Evolutionary conservation across 768 basidiomycete species (phyloP).

Genomic region (Porpolomopsis calyptriformis): DNA sequence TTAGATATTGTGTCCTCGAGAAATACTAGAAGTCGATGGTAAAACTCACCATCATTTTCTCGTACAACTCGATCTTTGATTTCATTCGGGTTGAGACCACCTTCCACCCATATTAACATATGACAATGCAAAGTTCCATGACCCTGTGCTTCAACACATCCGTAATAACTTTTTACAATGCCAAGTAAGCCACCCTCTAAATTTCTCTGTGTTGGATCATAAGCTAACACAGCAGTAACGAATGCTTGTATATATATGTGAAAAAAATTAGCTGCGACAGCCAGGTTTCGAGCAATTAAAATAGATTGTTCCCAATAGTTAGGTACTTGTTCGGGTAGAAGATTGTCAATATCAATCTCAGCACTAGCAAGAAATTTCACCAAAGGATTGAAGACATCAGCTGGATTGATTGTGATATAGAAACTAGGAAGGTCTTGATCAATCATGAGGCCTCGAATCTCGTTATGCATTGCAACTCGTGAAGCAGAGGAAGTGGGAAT

Average conservation of each 20-base stretch:
- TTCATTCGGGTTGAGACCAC: constrained; percentile 22
- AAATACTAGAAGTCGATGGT: constrained; percentile 10
- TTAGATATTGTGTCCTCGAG: constrained; percentile 21
- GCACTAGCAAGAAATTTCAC: constrained; percentile 28
- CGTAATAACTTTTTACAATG: constrained; percentile 25
- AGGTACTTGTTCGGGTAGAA: constrained; percentile 18
- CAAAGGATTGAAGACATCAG: constrained; percentile 32
- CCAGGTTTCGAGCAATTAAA: constrained; percentile 30
- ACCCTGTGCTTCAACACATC: constrained; percentile 31
- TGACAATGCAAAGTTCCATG: constrained; percentile 31
- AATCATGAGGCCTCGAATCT: constrained; percentile 26
- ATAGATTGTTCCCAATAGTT: constrained; percentile 23
- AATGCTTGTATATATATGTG: constrained; percentile 29
- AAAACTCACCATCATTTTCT: constrained; percentile 14
- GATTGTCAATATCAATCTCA: constrained; percentile 26
- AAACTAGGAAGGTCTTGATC: constrained; percentile 29
- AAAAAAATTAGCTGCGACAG: constrained; percentile 32
- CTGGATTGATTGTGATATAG: constrained; percentile 38
- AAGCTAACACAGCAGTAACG: constrained; percentile 19
- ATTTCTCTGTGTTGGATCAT: constrained; percentile 7
- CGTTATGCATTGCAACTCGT: constrained; percentile 23
- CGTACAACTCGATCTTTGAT: constrained; percentile 10
- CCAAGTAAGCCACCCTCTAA: constrained; percentile 25
- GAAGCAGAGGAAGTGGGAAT: constrained; percentile 23
- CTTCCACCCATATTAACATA: constrained; percentile 31